Base-by-base conservation (phyloP, 495 filamentous ascomycete genomes). In the Podospora conica region DNA sequence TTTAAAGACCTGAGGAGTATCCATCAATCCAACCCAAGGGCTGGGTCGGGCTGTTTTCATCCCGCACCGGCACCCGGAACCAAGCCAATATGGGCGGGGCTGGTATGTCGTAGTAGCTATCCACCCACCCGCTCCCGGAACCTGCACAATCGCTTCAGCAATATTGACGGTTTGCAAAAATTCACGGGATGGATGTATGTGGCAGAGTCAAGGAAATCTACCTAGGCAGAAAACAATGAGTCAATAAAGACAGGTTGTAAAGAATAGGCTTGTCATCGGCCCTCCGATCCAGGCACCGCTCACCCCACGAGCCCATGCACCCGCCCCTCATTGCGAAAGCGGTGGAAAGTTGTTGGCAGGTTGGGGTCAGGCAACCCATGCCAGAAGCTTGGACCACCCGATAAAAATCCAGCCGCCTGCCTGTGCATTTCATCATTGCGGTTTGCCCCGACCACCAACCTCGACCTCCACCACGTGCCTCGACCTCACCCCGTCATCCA, bases 341-440 rank as follows among this genome's bases (percentile, higher is more conserved):
- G 58, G 29, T 59, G 58, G 58, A 27, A 61, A 31, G 58, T n/a
- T 40, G 40, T 18, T 18, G 40, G 40, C 18, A 57, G 24, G 55
- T 20, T 57, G 21, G 55, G 55, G 18, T 54, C 58, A 61, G 27
- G 55, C 28, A 48, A 29, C 55, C 60, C 67, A 65, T 48, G 48
- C n/a, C 3, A 27, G 55, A 69, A 76, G 71, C 71, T 74, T 69
- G 75, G 68, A 63, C 75, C 73, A 74, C 57, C 67, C 53, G 59
- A 24, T 67, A 64, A 76, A 73, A 71, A 72, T 62, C 61, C 60
- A 67, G 71, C 68, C 68, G 64, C 59, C 48, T 59, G 55, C 53
- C 60, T 61, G 61, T 55, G 62, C 55, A 66, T 71, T 72, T 69
- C 71, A 71, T 71, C 70, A 70, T 75, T 63, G 64, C 64, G 61